A percentile compares a stretch with the other conserved stretches of the same genome.
These are phyloP conservation scores for Casaregolazyma suthepensis DNA, from an alignment of 1,139 yeast species.

Conservation along the genomic window DNA sequence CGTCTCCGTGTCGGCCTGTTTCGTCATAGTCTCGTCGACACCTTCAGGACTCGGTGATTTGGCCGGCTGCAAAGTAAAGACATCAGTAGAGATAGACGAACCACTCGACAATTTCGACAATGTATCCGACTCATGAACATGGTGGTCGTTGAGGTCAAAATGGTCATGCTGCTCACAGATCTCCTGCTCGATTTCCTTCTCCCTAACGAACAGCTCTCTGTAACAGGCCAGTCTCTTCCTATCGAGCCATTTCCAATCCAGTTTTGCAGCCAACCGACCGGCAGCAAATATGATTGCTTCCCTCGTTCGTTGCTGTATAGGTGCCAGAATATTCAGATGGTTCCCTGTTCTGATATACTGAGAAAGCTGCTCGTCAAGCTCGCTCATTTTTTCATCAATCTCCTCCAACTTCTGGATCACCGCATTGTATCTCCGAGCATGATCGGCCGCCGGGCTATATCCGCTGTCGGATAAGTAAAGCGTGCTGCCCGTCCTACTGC, in stretches of 20 bases:
- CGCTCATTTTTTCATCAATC: slow-evolving; percentile 32
- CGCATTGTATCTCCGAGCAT: slow-evolving; percentile 14
- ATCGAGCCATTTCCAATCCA: slow-evolving; percentile 53
- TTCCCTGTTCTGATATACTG: slow-evolving; percentile 35
- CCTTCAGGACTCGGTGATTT: background rate
- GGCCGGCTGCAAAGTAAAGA: background rate
- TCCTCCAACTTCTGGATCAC: slow-evolving; percentile 28
- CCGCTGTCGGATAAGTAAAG: background rate
- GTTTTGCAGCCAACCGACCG: slow-evolving; percentile 42
- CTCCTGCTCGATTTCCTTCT: slow-evolving; percentile 26
- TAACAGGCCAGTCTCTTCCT: slow-evolving; percentile 40
- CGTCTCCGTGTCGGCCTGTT: background rate
- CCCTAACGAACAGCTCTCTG: slow-evolving; percentile 35
- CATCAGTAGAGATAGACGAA: background rate
- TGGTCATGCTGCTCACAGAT: slow-evolving; percentile 12
- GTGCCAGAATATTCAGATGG: slow-evolving; percentile 43
- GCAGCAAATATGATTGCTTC: slow-evolving; percentile 42
- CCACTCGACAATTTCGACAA: background rate
- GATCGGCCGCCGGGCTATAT: slow-evolving; percentile 3
- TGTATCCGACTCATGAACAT: background rate
- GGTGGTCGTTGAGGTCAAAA: background rate
- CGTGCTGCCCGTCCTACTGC: background rate
- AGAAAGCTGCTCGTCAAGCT: slow-evolving; percentile 33
- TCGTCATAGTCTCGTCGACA: background rate
- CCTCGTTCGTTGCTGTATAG: slow-evolving; percentile 46